Base-by-base conservation (phyloP, 2,329 filamentous ascomycete species). In the Aureobasidium pullulans region DNA sequence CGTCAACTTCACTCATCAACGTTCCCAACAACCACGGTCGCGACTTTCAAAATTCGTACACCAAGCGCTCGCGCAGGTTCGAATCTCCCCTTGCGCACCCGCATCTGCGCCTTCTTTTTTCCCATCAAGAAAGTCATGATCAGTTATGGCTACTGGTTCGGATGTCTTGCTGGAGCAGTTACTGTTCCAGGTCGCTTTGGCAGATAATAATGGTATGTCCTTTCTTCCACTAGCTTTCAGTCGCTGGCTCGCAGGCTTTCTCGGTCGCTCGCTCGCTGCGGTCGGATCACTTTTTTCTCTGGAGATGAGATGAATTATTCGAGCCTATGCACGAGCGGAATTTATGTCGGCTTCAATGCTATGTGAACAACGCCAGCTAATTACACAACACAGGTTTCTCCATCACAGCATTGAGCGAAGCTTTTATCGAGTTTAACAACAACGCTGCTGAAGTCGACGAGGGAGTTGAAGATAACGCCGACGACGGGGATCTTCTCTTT, bases 151-250 rank as follows among this genome's bases (percentile, higher is more conserved):
- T 57, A 73, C 71, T 61, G 79, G 79, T 58, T 73, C 84, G 61
- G 82, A 83, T 67, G 76, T 79, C 52, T 71, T 86, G 64, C 76
- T 85, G 62, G 77, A 84, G 67, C 81, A 77, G 70, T 67, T 86
- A 59, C 73, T 85, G 49, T 77, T 79, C 61, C 79, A 84, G 70
- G 79, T 86, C 68, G 83, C 83, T 28, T 75, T 85, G 48, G 78
- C 77, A 64, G 82, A 83, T 63, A 76, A 76, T 56, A 74, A 79
- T 76, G 84, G 83, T 84, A 74, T 66, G 80, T 75, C 57, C 59
- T 9, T 57, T 23, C 23, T 23, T 23, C 23, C 23, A 23, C 23
- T 23, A 23, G 23, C 23, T 23, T 23, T 23, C 23, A 4, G 23
- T 23, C 23, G 23, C 23, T 23, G 23, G 23, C 23, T 23, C 23